Percentiles rank a stretch among this genome's conserved stretches.
Evolutionary conservation across 225 moss, liverwort and hornwort species (phyloP).

Genomic region (Polytrichum commune): DNA sequence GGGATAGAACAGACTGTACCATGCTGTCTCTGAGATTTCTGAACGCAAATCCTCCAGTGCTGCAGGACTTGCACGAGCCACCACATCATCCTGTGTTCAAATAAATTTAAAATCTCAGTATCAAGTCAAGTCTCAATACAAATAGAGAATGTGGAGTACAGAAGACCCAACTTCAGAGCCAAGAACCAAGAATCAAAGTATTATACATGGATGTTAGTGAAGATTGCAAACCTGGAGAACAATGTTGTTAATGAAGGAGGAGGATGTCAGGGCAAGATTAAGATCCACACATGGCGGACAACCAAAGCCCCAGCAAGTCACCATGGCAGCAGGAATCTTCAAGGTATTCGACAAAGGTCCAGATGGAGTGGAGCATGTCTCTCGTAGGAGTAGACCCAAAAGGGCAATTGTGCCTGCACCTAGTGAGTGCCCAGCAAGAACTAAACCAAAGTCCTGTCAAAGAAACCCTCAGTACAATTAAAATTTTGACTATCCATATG

Average conservation of each 20-base stretch:
- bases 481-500: neutral
- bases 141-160: neutral
- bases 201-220: neutral
- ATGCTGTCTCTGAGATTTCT: conserved; percentile 69
- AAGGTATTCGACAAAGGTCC: conserved; percentile 48
- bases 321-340: conserved; percentile 45
- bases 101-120: conserved; percentile 6
- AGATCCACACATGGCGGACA: conserved; percentile 89
- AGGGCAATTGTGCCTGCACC: conserved; percentile 79
- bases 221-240: conserved; percentile 65
- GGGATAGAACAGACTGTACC: conserved; percentile 33
- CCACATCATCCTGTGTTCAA: conserved; percentile 83
- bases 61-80: conserved; percentile 80
- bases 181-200: no score
- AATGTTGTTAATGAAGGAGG: conserved; percentile 57
- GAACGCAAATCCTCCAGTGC: conserved; percentile 77
- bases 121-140: neutral
- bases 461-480: conserved; percentile 11
- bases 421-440: conserved; percentile 83
- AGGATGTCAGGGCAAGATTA: conserved; percentile 54
- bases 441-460: conserved; percentile 71
- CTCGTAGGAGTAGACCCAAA: conserved; percentile 58
- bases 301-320: conserved; percentile 84
- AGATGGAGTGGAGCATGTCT: conserved; percentile 38
- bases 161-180: no score